These are phyloP conservation scores for Tubosaeta sp. DNA, from an alignment of 768 basidiomycete species.

Conservation along the genomic window DNA sequence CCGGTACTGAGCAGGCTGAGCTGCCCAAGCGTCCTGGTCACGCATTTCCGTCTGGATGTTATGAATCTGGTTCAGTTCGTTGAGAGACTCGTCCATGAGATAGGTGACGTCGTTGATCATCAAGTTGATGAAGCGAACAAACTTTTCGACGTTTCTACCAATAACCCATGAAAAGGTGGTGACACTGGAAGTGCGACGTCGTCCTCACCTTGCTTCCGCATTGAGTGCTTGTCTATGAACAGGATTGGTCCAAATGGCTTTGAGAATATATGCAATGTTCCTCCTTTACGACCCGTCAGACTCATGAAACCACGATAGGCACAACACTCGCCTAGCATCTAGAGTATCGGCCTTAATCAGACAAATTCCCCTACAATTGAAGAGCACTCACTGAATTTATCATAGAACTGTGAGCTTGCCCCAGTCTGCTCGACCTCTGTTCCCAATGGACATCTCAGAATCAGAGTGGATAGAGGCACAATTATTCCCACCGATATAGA, in stretches of 20 bases:
- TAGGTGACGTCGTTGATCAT: slow-evolving; percentile 99
- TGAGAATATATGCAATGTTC: slow-evolving; percentile 83
- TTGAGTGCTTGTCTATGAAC: slow-evolving; percentile 83
- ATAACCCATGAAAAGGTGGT: slow-evolving; percentile 5
- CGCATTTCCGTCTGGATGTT: slow-evolving; percentile 84
- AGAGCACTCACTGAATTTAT: slow-evolving; percentile 80
- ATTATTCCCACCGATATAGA: slow-evolving; percentile 76
- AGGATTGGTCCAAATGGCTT: slow-evolving; percentile 89
- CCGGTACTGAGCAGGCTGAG: slow-evolving; percentile 63
- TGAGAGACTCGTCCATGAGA: slow-evolving; percentile 93
- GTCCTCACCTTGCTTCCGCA: slow-evolving; percentile 65
- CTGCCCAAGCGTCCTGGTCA: slow-evolving; percentile 64
- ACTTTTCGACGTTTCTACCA: slow-evolving; percentile 80
- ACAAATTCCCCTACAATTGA: slow-evolving; percentile 6
- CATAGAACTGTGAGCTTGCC: slow-evolving; percentile 97
- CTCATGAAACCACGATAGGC: neutral
- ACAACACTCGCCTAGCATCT: slow-evolving; percentile 50
- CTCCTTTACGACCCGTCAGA: slow-evolving; percentile 47
- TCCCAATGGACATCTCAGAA: neutral
- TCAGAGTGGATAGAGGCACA: neutral
- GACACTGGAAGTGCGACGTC: neutral
- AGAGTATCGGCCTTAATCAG: neutral
- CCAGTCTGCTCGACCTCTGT: slow-evolving; percentile 97
- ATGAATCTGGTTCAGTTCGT: slow-evolving; percentile 84
- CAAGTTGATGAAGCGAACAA: slow-evolving; percentile 92